Evolutionary conservation across 2,329 filamentous ascomycete species (phyloP).

Genomic region (Curvularia sp.): DNA sequence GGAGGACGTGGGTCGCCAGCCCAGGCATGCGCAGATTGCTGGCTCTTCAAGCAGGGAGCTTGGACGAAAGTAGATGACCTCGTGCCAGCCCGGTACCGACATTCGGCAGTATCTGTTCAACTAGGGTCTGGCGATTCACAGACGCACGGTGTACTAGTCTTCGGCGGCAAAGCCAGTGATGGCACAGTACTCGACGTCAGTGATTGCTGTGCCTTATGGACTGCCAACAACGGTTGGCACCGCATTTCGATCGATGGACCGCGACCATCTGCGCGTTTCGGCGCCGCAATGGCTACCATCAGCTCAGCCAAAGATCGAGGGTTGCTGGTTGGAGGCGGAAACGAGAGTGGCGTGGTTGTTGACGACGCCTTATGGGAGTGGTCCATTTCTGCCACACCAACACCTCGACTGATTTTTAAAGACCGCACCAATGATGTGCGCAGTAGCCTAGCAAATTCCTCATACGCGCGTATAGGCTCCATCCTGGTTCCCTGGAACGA

Average conservation of each 20-base stretch:
- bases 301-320: constrained; percentile 58
- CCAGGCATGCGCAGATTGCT: constrained; percentile 73
- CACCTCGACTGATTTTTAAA: constrained; percentile 35
- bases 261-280: constrained; percentile 61
- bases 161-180: constrained; percentile 55
- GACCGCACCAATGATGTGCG: constrained; percentile 39
- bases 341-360: constrained; percentile 66
- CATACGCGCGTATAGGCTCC: constrained; percentile 59
- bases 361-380: constrained; percentile 69
- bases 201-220: constrained; percentile 55
- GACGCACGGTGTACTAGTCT: constrained; percentile 53
- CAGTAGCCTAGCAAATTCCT: constrained; percentile 26
- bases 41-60: constrained; percentile 67
- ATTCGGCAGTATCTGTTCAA: constrained; percentile 64
- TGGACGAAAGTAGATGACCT: constrained; percentile 73
- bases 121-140: constrained; percentile 53
- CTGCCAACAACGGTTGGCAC: constrained; percentile 60
- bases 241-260: constrained; percentile 47
- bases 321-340: constrained; percentile 75
- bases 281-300: constrained; percentile 60
- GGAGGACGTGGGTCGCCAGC: constrained; percentile 83
- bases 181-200: constrained; percentile 50
- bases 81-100: constrained; percentile 76
- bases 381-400: constrained; percentile 53
- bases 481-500: constrained; percentile 55